phyloP scores from a whole-genome alignment of 768 basidiomycete genomes.

The Melanogaster broomeanus region DNA sequence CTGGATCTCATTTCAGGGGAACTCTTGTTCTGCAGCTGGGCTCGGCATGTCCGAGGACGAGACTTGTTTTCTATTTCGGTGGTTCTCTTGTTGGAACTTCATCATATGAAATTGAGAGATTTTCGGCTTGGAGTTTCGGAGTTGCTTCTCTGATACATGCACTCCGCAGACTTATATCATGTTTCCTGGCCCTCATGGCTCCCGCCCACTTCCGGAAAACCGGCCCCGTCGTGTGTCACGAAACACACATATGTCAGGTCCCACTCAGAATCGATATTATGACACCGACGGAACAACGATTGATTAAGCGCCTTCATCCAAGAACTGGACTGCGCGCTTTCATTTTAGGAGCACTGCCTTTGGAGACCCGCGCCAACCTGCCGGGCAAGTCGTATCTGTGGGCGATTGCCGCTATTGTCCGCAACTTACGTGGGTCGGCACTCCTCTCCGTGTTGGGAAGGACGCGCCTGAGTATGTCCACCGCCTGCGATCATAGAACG shows the following conservation, averaged over 20 bases:
- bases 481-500: background rate
- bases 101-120: slow-evolving; percentile 49
- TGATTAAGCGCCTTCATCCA: slow-evolving; percentile 31
- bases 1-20: slow-evolving; percentile 36
- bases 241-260: slow-evolving; percentile 20
- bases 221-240: slow-evolving; percentile 30
- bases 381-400: slow-evolving; percentile 7
- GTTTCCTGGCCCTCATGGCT: slow-evolving; percentile 25
- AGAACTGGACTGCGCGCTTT: slow-evolving; percentile 32
- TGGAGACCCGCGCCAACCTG: slow-evolving; percentile 29
- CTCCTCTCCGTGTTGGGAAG: slow-evolving; percentile 2
- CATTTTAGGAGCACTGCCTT: slow-evolving; percentile 31
- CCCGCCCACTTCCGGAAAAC: slow-evolving; percentile 32
- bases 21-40: slow-evolving; percentile 47
- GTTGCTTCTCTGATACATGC: slow-evolving; percentile 52
- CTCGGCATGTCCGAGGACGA: slow-evolving; percentile 51
- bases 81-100: slow-evolving; percentile 64
- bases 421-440: background rate
- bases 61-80: slow-evolving; percentile 53
- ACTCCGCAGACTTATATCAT: slow-evolving; percentile 5
- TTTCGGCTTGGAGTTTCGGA: background rate
- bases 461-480: slow-evolving; percentile 1
- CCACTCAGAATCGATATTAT: background rate
- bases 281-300: background rate
- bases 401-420: background rate